Conservation (phyloP, 768 basidiomycete genomes). For the Podaxis carcinomalis region DNA sequence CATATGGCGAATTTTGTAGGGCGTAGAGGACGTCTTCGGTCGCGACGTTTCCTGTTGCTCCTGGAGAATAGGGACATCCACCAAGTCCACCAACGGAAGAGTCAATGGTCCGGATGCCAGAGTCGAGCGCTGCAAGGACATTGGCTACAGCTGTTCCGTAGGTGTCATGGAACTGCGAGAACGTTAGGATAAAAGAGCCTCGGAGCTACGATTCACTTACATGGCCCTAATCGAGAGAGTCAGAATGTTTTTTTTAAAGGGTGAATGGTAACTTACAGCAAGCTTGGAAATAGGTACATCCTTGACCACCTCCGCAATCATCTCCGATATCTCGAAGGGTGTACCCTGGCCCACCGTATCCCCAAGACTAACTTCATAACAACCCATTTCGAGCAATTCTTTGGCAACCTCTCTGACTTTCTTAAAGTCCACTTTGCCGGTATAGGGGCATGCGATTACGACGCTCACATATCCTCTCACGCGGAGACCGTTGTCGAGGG, state of each 20-base stretch:
- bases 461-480: constrained; percentile 88
- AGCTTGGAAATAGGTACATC: constrained; percentile 58
- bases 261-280: constrained; percentile 45
- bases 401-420: constrained; percentile 66
- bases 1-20: constrained; percentile 59
- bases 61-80: constrained; percentile 94
- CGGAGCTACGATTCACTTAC: constrained; percentile 28
- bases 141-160: constrained; percentile 82
- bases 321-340: constrained; percentile 57
- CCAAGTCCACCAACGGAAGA: constrained; percentile 86
- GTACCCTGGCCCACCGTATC: constrained; percentile 90
- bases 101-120: constrained; percentile 81
- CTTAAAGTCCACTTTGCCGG: constrained; percentile 66
- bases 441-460: constrained; percentile 80
- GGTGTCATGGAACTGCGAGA: constrained; percentile 78
- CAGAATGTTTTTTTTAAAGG: neutral
- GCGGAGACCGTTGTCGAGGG: constrained; percentile 55
- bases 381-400: constrained; percentile 82
- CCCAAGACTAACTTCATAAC: constrained; percentile 88
- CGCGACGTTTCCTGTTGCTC: constrained; percentile 91
- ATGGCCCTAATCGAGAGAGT: constrained; percentile 40
- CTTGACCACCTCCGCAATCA: constrained; percentile 69
- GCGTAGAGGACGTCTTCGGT: constrained; percentile 92
- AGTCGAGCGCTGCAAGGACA: constrained; percentile 61
- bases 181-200: constrained; percentile 5